Evolutionary conservation across 148 eudicot genomes (phyloP).

Genomic region (Cornus controversa): DNA sequence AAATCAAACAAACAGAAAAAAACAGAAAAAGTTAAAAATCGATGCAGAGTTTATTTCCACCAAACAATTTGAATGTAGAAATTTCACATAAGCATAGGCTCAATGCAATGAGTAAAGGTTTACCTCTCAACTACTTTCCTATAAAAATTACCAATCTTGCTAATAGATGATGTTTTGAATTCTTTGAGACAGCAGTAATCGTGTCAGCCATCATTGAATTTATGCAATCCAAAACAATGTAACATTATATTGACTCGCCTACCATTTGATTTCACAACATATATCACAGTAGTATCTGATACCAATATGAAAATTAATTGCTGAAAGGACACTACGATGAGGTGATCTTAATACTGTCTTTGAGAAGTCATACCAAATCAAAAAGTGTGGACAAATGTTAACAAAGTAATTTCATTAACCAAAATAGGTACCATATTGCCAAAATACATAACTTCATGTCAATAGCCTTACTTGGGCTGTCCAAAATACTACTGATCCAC

Average conservation of each 20-base stretch:
- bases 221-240: not conserved
- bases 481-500: constrained; percentile 1
- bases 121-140: no score
- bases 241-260: not conserved
- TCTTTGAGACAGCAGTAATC: not conserved
- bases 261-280: not conserved
- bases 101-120: no score
- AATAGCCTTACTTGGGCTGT: not conserved
- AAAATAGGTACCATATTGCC: not conserved
- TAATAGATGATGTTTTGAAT: no score
- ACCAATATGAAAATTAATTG: not conserved
- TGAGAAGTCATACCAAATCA: not conserved
- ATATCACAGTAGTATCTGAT: not conserved
- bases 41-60: no score
- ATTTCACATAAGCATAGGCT: no score
- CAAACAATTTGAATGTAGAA: no score
- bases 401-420: not conserved
- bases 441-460: not conserved
- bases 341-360: not conserved
- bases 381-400: not conserved
- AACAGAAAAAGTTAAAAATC: no score
- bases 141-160: no score
- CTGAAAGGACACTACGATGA: not conserved
- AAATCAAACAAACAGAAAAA: no score
- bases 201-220: not conserved